These are phyloP conservation scores for Aspergillus hancockii DNA, from an alignment of 495 filamentous ascomycete genomes.

Conservation along the genomic window DNA sequence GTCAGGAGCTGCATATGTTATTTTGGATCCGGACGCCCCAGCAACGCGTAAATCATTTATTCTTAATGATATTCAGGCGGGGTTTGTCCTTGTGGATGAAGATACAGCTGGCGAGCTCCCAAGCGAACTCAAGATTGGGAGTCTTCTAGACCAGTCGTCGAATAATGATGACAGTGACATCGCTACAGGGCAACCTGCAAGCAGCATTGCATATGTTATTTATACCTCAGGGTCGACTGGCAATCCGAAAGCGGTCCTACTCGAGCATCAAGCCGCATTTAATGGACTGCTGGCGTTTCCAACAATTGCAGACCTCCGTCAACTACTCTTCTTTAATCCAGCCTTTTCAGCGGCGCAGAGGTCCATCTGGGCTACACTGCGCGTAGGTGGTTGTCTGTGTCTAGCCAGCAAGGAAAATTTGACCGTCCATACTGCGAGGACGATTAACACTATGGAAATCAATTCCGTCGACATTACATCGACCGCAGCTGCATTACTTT, in stretches of 20 bases:
- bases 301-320: background rate
- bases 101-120: background rate
- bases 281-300: background rate
- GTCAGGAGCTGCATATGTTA: background rate
- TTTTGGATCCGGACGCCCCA: background rate
- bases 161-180: background rate
- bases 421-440: background rate
- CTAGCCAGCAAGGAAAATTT: background rate
- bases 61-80: background rate
- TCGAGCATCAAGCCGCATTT: background rate
- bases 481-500: background rate
- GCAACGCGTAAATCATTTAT: background rate
- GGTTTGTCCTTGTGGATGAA: background rate
- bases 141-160: background rate
- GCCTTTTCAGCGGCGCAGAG: background rate
- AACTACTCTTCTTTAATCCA: background rate
- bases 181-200: background rate
- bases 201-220: no score
- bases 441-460: background rate
- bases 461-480: background rate
- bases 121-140: background rate
- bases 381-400: background rate
- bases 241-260: background rate
- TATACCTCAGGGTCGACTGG: constrained; percentile 1
- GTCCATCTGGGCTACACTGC: background rate